Evolutionary conservation across 2,329 filamentous ascomycete species (phyloP), one percentile per base, ranked within the genome.

Genomic region (Trichoderma cornu-damae): DNA sequence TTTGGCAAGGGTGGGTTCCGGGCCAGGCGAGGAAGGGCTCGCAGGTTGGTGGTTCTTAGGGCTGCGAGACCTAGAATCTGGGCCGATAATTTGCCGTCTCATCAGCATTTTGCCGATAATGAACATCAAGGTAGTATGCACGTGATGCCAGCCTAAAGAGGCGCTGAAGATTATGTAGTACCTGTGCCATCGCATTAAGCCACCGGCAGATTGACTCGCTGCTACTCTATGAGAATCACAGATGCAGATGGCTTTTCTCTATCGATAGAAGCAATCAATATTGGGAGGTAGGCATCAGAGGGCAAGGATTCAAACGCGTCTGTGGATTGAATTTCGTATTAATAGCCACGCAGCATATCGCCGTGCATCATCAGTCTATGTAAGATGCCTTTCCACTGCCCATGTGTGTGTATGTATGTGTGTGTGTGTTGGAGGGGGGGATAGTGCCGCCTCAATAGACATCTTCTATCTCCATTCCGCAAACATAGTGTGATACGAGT

Each of bases 41-140:
- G 57, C 62, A 61, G 62, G 64, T 58, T 61, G 61, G 61, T 63
- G 61, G 58, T 67, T 64, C 63, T 74, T 75, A 75, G 73, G 73
- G 72, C 66, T 75, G 64, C 60, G 61, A 75, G 69, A 74, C 73
- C 73, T 75, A 75, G 62, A 59, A 28, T 24, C 26, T 51, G 34
- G 37, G 55, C 70, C 70, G 70, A 63, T 11, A 57, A 68, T 71
- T 64, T 63, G 34, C 70, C 71, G 70, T 2, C 34, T 11, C 34
- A 34, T 34, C 37, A 28, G n/a, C 6, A n/a, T 18, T 46, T 22
- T 40, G 7, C 30, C 22, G 22, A 9, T 22, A 37, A 7, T 28
- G 26, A 12, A 28, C n/a, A n/a, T n/a, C n/a, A n/a, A n/a, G n/a
- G n/a, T n/a, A 6, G 2, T 12, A 2, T n/a, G 34, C 44, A 49